Percentiles rank a stretch among this genome's conserved stretches.
phyloP scores from a whole-genome alignment of 2,329 filamentous ascomycete genomes.

The Esteya vermicola region DNA sequence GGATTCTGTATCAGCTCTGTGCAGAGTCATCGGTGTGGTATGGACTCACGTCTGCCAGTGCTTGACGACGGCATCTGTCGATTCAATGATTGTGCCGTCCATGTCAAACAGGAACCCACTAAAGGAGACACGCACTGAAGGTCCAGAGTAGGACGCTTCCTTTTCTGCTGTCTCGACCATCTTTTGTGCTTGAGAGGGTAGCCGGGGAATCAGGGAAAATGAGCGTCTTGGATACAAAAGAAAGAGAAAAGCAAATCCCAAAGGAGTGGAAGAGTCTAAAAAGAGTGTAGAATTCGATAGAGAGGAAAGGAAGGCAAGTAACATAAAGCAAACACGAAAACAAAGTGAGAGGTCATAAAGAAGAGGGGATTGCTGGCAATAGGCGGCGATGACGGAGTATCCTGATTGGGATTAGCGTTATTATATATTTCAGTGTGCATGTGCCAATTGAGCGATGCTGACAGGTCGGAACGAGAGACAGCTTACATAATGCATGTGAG shows the following conservation, averaged over 20 bases:
- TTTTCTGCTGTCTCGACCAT: background rate
- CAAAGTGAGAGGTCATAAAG: too few relatives aligned
- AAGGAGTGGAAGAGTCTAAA: background rate
- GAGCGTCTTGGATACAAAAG: background rate
- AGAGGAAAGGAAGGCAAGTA: too few relatives aligned
- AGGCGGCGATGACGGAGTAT: conserved; percentile 6
- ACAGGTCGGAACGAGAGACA: too few relatives aligned
- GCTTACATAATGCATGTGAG: too few relatives aligned
- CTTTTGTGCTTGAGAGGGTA: background rate
- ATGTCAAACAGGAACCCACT: conserved; percentile 56
- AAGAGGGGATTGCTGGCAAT: background rate
- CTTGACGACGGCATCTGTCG: conserved; percentile 61
- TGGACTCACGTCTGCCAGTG: conserved; percentile 54
- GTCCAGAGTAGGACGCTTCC: conserved; percentile 18
- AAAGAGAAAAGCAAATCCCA: background rate
- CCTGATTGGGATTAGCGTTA: background rate
- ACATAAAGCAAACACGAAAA: too few relatives aligned
- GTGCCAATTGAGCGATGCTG: background rate
- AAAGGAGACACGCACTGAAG: conserved; percentile 32
- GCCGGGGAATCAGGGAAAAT: background rate
- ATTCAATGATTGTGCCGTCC: conserved; percentile 76
- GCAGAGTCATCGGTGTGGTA: background rate
- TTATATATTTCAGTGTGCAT: background rate
- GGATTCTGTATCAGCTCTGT: background rate
- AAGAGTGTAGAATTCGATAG: background rate